phyloP scores from a whole-genome alignment of 805 yeast species.

The Schizosaccharomyces cryophilus region DNA sequence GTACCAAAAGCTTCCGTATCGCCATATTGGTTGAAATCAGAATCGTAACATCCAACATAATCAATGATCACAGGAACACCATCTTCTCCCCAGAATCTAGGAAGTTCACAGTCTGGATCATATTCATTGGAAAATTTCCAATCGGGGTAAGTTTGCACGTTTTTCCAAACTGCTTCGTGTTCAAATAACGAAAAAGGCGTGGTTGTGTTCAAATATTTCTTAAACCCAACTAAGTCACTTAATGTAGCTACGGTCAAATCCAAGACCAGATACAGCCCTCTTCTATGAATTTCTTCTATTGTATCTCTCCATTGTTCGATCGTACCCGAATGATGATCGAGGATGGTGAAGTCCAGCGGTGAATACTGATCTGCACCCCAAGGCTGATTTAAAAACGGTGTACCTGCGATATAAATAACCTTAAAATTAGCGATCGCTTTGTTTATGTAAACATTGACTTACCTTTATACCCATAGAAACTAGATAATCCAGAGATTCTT shows the following conservation, averaged over 20 bases:
- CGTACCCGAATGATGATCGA: slow-evolving; percentile 2
- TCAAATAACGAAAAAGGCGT: not conserved
- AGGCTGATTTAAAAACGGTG: slow-evolving; percentile 1
- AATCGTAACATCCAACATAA: slow-evolving; percentile 1
- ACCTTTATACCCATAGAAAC: not conserved
- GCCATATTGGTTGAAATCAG: slow-evolving; percentile 2
- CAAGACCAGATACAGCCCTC: not conserved
- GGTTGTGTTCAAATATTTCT: not conserved
- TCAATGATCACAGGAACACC: not conserved
- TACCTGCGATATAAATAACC: slow-evolving; percentile 1
- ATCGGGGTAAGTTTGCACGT: not conserved
- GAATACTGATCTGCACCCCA: slow-evolving; percentile 3
- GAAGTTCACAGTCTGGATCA: not conserved
- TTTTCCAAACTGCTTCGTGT: slow-evolving; percentile 1
- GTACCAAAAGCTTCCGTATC: slow-evolving; percentile 2
- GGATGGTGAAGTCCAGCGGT: slow-evolving; percentile 2
- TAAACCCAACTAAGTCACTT: slow-evolving; percentile 1
- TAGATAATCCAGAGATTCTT: not conserved
- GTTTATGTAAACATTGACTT: not conserved
- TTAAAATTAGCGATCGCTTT: not conserved
- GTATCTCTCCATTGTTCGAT: slow-evolving; percentile 1
- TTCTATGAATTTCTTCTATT: not conserved
- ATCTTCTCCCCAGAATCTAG: slow-evolving; percentile 2
- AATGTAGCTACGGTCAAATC: not conserved
- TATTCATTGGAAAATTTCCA: not conserved